Evolutionary conservation across 306 rosid genomes (phyloP).

Genomic region (Medicago lupulina): DNA sequence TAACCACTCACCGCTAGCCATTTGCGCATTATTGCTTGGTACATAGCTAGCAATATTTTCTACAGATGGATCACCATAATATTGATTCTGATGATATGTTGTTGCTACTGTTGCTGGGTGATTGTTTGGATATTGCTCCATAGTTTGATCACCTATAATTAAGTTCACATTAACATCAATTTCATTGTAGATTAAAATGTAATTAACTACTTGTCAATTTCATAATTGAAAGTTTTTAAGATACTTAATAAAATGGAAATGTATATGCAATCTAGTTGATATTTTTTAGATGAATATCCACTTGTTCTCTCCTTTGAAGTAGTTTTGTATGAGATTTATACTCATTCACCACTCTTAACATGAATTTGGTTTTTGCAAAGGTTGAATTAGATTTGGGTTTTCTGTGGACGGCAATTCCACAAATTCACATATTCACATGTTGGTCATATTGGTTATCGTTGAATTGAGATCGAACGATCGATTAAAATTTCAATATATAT

Average conservation of each 20-base stretch:
- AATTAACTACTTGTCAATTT: neutral
- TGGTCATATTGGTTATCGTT: no score
- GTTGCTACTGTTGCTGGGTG: conserved; percentile 35
- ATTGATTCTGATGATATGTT: conserved; percentile 43
- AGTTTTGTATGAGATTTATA: neutral
- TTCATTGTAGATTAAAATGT: neutral
- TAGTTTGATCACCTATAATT: conserved; percentile 47
- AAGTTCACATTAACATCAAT: neutral
- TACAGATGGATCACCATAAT: conserved; percentile 38
- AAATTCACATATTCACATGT: no score
- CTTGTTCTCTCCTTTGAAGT: no score
- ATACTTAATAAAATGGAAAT: no score
- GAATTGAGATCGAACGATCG: neutral
- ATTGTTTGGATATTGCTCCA: conserved; percentile 41
- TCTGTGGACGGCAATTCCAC: no score
- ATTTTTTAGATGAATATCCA: no score
- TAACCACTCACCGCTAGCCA: conserved; percentile 54
- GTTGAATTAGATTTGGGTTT: no score
- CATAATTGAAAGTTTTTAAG: neutral
- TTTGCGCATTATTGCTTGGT: conserved; percentile 32
- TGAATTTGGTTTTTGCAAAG: no score
- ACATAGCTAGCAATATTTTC: conserved; percentile 33
- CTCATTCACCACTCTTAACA: no score
- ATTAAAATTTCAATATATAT: no score
- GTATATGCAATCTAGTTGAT: no score